These are phyloP conservation scores for Nicotiana benthamiana DNA, from an alignment of 257 asterid species.

Conservation along the genomic window DNA sequence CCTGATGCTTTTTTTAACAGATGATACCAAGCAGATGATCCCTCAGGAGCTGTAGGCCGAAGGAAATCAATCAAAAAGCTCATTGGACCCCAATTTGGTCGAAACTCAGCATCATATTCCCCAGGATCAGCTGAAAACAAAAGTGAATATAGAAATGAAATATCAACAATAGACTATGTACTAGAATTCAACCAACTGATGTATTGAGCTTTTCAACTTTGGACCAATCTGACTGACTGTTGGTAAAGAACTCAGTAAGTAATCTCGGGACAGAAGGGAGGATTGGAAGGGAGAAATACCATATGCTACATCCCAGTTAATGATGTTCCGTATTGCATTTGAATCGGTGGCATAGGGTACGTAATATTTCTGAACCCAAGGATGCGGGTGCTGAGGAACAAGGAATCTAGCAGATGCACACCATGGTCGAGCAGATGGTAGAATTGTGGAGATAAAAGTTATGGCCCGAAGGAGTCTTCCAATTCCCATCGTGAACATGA, in stretches of 20 bases:
- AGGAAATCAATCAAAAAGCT: slow-evolving; percentile 77
- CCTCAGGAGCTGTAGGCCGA: slow-evolving; percentile 75
- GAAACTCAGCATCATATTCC: slow-evolving; percentile 40
- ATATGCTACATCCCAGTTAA: slow-evolving; percentile 63
- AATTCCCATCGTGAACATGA: slow-evolving; percentile 94
- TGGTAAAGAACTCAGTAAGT: background rate
- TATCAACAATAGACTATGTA: background rate
- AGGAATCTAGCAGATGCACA: slow-evolving; percentile 80
- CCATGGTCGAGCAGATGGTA: slow-evolving; percentile 99
- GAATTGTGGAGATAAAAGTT: slow-evolving; percentile 79
- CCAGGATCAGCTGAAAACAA: slow-evolving; percentile 55
- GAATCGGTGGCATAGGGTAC: slow-evolving; percentile 76
- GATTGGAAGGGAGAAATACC: slow-evolving; percentile 31
- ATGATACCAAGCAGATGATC: slow-evolving; percentile 61
- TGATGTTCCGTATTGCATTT: slow-evolving; percentile 55
- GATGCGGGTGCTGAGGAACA: slow-evolving; percentile 75
- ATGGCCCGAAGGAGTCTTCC: slow-evolving; percentile 88
- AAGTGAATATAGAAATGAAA: slow-evolving; percentile 1
- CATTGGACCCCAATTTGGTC: slow-evolving; percentile 88
- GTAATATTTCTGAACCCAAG: slow-evolving; percentile 85
- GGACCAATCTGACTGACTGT: background rate
- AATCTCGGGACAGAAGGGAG: background rate
- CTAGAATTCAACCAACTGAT: slow-evolving; percentile 1
- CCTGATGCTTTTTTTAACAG: slow-evolving; percentile 87
- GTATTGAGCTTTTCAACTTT: background rate